Conservation (phyloP, 495 filamentous ascomycete genomes). For the Penicillium goetzii region DNA sequence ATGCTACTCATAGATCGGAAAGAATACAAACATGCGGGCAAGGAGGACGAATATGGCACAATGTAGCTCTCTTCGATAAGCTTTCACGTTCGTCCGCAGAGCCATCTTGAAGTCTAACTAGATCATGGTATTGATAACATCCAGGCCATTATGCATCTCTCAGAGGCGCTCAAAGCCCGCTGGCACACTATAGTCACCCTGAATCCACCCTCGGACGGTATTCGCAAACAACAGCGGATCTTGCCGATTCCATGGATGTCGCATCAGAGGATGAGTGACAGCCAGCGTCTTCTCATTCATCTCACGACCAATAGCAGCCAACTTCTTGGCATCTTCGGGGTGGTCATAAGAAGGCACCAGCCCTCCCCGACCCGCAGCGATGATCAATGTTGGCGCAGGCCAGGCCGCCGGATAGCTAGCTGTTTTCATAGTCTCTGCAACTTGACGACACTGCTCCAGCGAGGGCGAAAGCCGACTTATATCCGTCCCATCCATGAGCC, state of each 20-base stretch:
- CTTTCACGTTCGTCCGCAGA: neutral
- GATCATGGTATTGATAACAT: too few species aligned
- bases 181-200: neutral
- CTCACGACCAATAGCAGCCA: neutral
- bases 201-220: slow-evolving; percentile 18
- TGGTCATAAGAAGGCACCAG: slow-evolving; percentile 2
- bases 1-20: neutral
- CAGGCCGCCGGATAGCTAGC: neutral
- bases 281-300: slow-evolving; percentile 9
- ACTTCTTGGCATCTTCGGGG: neutral
- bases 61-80: neutral
- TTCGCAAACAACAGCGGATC: slow-evolving; percentile 20
- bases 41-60: too few species aligned
- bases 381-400: neutral
- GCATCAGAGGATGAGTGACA: slow-evolving; percentile 13
- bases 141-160: neutral
- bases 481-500: slow-evolving; percentile 24
- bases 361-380: slow-evolving; percentile 1
- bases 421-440: neutral
- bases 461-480: neutral
- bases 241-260: slow-evolving; percentile 26
- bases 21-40: neutral
- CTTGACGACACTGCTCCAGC: neutral
- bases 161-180: neutral
- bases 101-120: neutral